Base-by-base conservation (phyloP, 2,329 filamentous ascomycete genomes). In the Plectosphaerella sp. region DNA sequence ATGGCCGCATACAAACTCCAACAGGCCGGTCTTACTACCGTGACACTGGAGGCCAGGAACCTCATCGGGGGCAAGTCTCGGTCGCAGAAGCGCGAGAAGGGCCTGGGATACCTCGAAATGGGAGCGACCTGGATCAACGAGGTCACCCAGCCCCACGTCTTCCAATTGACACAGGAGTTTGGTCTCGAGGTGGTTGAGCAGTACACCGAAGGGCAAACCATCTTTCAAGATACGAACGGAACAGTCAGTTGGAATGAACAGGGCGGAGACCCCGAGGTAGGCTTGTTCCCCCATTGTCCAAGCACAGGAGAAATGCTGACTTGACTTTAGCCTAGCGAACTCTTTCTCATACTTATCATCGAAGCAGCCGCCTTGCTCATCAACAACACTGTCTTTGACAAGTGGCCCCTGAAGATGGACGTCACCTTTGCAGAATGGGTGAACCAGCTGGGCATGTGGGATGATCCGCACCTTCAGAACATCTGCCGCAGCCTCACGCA, bases 121-220 rank as follows among this genome's bases (percentile, higher is more conserved):
- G 55, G 57, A 4, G 53, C 53, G 3, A 57, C 53, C 4, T 57
- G 55, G 54, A 58, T 58, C 47, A 58, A 58, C 41, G 51, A 54
- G 7, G 48, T 42, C 10, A 55, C 55, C 1, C 57, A 57, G 47
- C 49, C 55, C 3, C 22, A 47, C n/a, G 37, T 47, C 3, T 55
- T 50, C 8, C 49, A 36, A 7, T 7, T 54, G 2, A 49, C 37
- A 7, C 15, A 58, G 33, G 5, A 50, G 15, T 57, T 57, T 18
- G 57, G 50, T 3, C 28, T 57, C 8, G 52, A 58, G 5, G 52
- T 48, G 4, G 46, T 50, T 3, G 51, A 49, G 22, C 57, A 58
- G 46, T 55, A 52, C 36, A 47, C 35, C 8, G 25, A 49, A 5
- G 57, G 57, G 3, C 47, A 52, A 2, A 18, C 41, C 8, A 20